Base-by-base conservation (phyloP, 352 stramenopile species). In the Pythium chondricola region DNA sequence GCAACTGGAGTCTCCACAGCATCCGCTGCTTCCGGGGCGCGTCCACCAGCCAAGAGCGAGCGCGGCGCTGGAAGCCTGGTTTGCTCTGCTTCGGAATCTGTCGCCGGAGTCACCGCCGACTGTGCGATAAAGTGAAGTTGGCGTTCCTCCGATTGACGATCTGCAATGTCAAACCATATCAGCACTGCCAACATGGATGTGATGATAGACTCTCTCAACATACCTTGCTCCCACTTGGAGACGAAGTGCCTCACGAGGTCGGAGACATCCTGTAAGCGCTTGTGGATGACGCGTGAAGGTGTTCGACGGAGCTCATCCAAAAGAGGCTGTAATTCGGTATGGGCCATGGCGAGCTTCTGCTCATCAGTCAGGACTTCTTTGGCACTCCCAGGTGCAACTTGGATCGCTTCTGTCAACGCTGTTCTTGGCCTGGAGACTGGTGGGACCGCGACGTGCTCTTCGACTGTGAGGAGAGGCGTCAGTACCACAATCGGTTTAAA, bases 181-280 rank as follows among this genome's bases (percentile, higher is more conserved):
- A 33, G 7, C 8, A 33, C 7, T 33, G 29, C 13, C 29, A 33
- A 13, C n/a, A n/a, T n/a, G n/a, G n/a, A n/a, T n/a, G n/a, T n/a
- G n/a, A n/a, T n/a, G n/a, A 27, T 21, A 8, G 18, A 4, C 16
- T 6, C 21, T 7, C 25, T 5, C 7, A 22, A 11, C 56, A 6
- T 57, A 86, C 75, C 78, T 61, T 75, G 69, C 21, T 88, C 59
- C 75, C 78, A 90, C 55, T 90, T 90, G 6, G 51, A 56, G 17
- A 84, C 59, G 21, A 90, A 44, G 36, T 83, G 71, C n/a, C 69
- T 55, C 14, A 90, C 79, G 56, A 88, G 71, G 35, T 87, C 76
- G 0, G 79, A 85, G 2, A 90, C 74, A 61, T 90, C 79, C 27
- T 87, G 71, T 21, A 90, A 49, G 4, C 79, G 73, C 44, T 87